Evolutionary conservation across 345 rosid genomes (phyloP).

Genomic region (Pistacia integerrima): DNA sequence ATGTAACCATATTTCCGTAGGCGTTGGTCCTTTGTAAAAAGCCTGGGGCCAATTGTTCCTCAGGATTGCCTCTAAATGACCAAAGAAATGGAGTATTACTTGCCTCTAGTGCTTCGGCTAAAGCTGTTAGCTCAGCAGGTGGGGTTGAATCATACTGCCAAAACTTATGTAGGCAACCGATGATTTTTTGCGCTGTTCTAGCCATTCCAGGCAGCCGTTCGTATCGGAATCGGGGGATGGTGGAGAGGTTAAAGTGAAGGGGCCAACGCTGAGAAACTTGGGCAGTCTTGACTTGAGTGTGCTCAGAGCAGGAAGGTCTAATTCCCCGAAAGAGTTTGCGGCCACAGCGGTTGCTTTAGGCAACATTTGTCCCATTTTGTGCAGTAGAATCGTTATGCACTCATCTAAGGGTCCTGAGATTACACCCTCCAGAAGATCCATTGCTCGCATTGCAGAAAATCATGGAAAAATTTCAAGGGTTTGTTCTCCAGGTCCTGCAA

Average conservation of each 20-base stretch:
- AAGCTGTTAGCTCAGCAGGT: conserved; percentile 43
- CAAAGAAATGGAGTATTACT: conserved; percentile 53
- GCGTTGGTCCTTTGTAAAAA: conserved; percentile 37
- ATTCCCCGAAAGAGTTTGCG: conserved; percentile 40
- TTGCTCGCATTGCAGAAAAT: conserved; percentile 28
- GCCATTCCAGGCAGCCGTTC: conserved; percentile 55
- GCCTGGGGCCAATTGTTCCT: conserved; percentile 32
- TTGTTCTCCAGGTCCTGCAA: conserved; percentile 29
- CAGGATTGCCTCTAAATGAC: conserved; percentile 44
- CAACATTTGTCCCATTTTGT: conserved; percentile 41
- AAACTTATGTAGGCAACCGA: conserved; percentile 67
- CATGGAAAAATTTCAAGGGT: conserved; percentile 42
- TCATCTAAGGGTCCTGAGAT: neutral
- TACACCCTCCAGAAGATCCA: conserved; percentile 39
- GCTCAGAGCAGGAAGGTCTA: conserved; percentile 29
- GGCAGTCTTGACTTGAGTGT: conserved; percentile 33
- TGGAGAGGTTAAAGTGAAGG: conserved; percentile 29
- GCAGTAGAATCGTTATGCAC: conserved; percentile 25
- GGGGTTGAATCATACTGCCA: conserved; percentile 54
- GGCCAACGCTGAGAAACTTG: conserved; percentile 46
- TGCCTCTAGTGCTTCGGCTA: conserved; percentile 50
- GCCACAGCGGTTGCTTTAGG: conserved; percentile 43
- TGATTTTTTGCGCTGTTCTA: conserved; percentile 37
- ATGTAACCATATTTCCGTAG: conserved; percentile 47
- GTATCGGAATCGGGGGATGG: conserved; percentile 19